Percentiles rank a stretch among this genome's conserved stretches.
Evolutionary conservation across 148 eudicot species (phyloP).

Genomic region (Vaccinium darrowii): DNA sequence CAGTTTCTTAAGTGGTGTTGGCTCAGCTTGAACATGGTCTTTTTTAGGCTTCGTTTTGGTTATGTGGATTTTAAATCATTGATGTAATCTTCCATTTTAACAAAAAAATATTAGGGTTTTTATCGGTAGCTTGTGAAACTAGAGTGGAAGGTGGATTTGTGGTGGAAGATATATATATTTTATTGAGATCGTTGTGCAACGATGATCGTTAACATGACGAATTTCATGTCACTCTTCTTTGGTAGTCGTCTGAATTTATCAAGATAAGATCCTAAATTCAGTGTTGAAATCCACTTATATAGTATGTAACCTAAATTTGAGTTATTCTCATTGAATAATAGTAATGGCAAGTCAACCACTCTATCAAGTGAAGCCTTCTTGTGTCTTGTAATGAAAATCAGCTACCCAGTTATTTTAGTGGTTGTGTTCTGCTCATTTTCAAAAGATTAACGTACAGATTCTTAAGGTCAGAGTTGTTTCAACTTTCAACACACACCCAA

Average conservation of each 20-base stretch:
- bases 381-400: background rate
- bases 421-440: background rate
- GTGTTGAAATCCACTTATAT: background rate
- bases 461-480: background rate
- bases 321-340: background rate
- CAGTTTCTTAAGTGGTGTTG: too few relatives aligned
- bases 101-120: too few relatives aligned
- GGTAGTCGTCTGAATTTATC: background rate
- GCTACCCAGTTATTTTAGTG: background rate
- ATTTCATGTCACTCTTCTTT: background rate
- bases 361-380: background rate
- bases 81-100: too few relatives aligned
- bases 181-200: too few relatives aligned
- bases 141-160: too few relatives aligned
- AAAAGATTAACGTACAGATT: background rate
- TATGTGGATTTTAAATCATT: too few relatives aligned
- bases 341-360: background rate
- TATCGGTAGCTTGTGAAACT: too few relatives aligned
- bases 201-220: background rate
- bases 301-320: background rate
- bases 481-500: background rate
- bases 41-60: too few relatives aligned
- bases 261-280: background rate
- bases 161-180: too few relatives aligned
- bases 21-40: too few relatives aligned